phyloP scores from a whole-genome alignment of 2,329 filamentous ascomycete genomes.

The Emmonsia crescens region DNA sequence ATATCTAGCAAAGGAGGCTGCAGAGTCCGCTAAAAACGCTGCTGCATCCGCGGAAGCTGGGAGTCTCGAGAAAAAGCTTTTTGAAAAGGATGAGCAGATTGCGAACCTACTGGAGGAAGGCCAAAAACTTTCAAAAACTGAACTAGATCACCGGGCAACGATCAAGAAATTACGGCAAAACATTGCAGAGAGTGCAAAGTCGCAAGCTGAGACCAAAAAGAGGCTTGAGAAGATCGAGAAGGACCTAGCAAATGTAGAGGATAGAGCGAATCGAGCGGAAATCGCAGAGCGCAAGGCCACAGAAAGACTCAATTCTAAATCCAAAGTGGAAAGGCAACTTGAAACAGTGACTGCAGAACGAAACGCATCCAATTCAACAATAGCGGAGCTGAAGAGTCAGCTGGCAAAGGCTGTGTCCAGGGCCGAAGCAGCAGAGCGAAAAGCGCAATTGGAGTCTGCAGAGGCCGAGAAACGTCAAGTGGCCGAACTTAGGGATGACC shows the following conservation, averaged over 20 bases:
- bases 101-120: constrained; percentile 86
- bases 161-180: constrained; percentile 66
- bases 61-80: constrained; percentile 64
- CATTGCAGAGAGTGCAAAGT: constrained; percentile 41
- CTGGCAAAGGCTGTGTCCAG: constrained; percentile 56
- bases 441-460: constrained; percentile 55
- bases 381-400: constrained; percentile 59
- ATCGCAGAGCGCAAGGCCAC: constrained; percentile 45
- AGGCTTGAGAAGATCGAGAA: constrained; percentile 50
- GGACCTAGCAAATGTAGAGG: constrained; percentile 35
- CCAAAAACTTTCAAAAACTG: constrained; percentile 71
- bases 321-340: constrained; percentile 46
- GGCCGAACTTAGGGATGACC: constrained; percentile 49
- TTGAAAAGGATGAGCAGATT: constrained; percentile 84
- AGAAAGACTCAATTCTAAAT: constrained; percentile 44
- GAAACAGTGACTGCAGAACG: constrained; percentile 53
- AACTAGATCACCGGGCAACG: constrained; percentile 70
- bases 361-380: constrained; percentile 51
- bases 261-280: constrained; percentile 53
- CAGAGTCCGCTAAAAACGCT: constrained; percentile 61
- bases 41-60: constrained; percentile 52
- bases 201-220: constrained; percentile 41
- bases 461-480: constrained; percentile 52
- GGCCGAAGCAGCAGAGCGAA: constrained; percentile 55
- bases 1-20: constrained; percentile 71